These are phyloP conservation scores for Monilinia fructicola DNA, from an alignment of 2,329 filamentous ascomycete species.

Conservation along the genomic window DNA sequence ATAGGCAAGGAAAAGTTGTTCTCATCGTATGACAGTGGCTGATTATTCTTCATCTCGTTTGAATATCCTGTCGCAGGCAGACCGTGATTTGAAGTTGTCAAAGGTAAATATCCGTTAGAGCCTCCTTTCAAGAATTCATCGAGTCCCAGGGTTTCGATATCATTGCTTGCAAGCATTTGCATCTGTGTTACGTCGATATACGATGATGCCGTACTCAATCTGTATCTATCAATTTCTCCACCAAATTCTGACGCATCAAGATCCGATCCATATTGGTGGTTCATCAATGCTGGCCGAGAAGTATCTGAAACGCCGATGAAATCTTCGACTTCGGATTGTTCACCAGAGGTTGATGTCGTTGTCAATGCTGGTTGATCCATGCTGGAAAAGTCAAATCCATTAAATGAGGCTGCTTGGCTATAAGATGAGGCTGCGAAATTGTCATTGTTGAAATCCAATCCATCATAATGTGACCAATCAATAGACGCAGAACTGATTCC, in stretches of 20 bases:
- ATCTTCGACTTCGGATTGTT: conserved; percentile 67
- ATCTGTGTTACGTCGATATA: conserved; percentile 50
- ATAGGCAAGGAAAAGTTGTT: conserved; percentile 43
- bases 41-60: conserved; percentile 46
- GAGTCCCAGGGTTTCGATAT: conserved; percentile 54
- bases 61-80: conserved; percentile 29
- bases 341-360: conserved; percentile 62
- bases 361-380: conserved; percentile 58
- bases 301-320: conserved; percentile 46
- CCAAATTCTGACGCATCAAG: conserved; percentile 43
- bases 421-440: conserved; percentile 56
- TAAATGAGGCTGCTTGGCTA: conserved; percentile 55
- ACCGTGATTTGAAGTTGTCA: conserved; percentile 27
- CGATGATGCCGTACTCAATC: conserved; percentile 50
- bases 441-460: conserved; percentile 51
- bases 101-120: conserved; percentile 24
- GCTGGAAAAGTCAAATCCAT: conserved; percentile 54
- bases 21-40: conserved; percentile 43
- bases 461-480: conserved; percentile 54
- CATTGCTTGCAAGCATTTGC: conserved; percentile 47
- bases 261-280: conserved; percentile 44
- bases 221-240: conserved; percentile 49
- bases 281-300: conserved; percentile 42
- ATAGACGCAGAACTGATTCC: conserved; percentile 57
- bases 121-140: conserved; percentile 53